Percentiles rank a stretch among this genome's conserved stretches.
Conservation (phyloP, 164 flowering plant species). For the Umbilicus rupestris region DNA sequence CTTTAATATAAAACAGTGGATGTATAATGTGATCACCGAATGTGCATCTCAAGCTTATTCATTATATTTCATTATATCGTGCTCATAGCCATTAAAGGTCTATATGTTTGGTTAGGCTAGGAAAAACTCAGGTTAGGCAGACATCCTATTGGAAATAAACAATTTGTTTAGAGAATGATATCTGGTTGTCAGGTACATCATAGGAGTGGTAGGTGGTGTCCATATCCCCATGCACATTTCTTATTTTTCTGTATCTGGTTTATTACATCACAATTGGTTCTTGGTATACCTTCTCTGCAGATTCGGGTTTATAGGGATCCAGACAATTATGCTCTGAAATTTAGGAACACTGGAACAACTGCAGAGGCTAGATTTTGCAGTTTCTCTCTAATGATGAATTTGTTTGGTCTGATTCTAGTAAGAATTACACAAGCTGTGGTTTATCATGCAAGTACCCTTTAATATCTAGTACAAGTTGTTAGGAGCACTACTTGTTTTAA, state of each 20-base stretch:
- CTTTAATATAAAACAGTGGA: neutral
- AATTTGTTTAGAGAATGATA: neutral
- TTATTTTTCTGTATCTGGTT: slow-evolving; percentile 1
- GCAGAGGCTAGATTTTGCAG: slow-evolving; percentile 58
- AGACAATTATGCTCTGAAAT: slow-evolving; percentile 24
- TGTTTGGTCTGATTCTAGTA: neutral
- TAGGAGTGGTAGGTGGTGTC: slow-evolving; percentile 84
- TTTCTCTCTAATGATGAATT: neutral
- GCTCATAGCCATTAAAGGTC: too few species aligned
- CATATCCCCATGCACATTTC: slow-evolving; percentile 1
- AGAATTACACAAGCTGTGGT: neutral
- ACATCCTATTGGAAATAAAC: neutral
- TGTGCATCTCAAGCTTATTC: neutral
- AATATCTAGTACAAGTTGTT: neutral
- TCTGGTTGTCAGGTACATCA: slow-evolving; percentile 28
- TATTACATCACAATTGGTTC: neutral
- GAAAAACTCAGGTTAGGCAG: neutral
- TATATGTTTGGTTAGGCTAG: too few species aligned
- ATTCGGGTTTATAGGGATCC: slow-evolving; percentile 38
- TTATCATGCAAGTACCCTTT: neutral
- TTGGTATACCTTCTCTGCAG: slow-evolving; percentile 27
- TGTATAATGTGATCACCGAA: neutral
- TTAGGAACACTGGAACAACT: slow-evolving; percentile 69
- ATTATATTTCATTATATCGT: neutral
- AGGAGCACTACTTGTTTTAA: neutral